Conservation (phyloP, 495 filamentous ascomycete species). For the Podospora australis region DNA sequence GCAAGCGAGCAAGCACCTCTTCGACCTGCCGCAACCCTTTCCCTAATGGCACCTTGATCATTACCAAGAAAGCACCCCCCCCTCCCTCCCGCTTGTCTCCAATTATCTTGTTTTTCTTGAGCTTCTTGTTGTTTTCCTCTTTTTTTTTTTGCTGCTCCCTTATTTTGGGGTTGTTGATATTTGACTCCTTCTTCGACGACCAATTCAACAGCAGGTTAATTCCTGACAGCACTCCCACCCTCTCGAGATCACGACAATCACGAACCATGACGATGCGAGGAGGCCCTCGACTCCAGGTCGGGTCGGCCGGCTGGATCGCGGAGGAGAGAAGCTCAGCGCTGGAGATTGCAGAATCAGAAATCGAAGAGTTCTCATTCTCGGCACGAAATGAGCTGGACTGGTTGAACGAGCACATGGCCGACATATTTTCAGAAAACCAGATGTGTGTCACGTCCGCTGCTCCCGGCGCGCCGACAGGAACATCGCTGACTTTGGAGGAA, state of each 20-base stretch:
- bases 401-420: slow-evolving; percentile 95
- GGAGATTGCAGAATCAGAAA: slow-evolving; percentile 53
- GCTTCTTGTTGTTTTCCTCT: background rate
- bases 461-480: too few relatives aligned
- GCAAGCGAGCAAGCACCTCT: slow-evolving; percentile 9
- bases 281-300: slow-evolving; percentile 47
- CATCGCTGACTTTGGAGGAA: slow-evolving; percentile 1
- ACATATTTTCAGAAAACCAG: slow-evolving; percentile 81
- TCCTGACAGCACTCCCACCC: background rate
- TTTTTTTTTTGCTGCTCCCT: background rate
- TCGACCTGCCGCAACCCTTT: slow-evolving; percentile 8
- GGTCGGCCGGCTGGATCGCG: slow-evolving; percentile 48
- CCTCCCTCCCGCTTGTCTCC: background rate
- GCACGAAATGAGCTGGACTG: slow-evolving; percentile 89
- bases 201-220: background rate
- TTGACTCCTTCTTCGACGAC: slow-evolving; percentile 5
- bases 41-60: background rate
- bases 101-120: background rate
- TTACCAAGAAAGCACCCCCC: background rate
- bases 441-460: slow-evolving; percentile 48
- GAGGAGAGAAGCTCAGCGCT: slow-evolving; percentile 45
- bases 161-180: background rate
- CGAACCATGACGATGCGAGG: slow-evolving; percentile 47
- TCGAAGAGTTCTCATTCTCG: slow-evolving; percentile 83
- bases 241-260: slow-evolving; percentile 36